Evolutionary conservation across 192 early-diverging fungal species (phyloP), one percentile per base, ranked within the genome.

Genomic region (Phycomyces blakesleeanus): DNA sequence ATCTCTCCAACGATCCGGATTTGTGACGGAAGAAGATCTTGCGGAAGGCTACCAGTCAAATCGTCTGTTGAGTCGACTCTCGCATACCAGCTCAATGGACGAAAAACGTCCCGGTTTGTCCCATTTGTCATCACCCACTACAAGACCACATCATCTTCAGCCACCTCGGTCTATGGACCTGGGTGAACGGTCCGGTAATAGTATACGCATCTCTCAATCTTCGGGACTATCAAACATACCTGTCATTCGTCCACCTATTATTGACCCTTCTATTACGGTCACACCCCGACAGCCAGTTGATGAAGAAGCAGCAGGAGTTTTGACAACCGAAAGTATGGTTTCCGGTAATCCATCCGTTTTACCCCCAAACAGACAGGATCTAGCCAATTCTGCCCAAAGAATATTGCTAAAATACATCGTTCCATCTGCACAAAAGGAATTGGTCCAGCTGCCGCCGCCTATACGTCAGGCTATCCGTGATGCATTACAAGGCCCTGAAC

Each of bases 341-440:
- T 34, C 29, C 29, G 22, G 22, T 3, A 54, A 21, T 22, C 10
- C 14, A 11, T 54, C 52, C 11, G 25, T 54, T 5, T 10, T 10
- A 7, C 55, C 34, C 7, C 67, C 67, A 4, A 69, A 29, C 27
- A 51, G 67, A 34, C 40, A 69, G 22, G 67, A 69, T 20, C 40
- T 69, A 16, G 9, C 38, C 7, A 60, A 76, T 21, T 81, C 79
- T 11, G 81, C 83, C 5, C 79, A 87, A 49, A 53, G 69, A 1
- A 82, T 87, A 14, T 76, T 78, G 25, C 75, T 68, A 51, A 71
- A 69, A 20, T 87, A 85, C 52, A 56, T 87, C 12, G 74, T 73
- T 18, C 76, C 74, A 0, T 67, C 67, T 24, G 83, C 83, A 0
- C 69, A 76, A 38, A 81, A 80, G 57, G 75, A 78, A 39, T 53